Conservation (phyloP, 805 yeast genomes). For the Lachancea thermotolerans region DNA sequence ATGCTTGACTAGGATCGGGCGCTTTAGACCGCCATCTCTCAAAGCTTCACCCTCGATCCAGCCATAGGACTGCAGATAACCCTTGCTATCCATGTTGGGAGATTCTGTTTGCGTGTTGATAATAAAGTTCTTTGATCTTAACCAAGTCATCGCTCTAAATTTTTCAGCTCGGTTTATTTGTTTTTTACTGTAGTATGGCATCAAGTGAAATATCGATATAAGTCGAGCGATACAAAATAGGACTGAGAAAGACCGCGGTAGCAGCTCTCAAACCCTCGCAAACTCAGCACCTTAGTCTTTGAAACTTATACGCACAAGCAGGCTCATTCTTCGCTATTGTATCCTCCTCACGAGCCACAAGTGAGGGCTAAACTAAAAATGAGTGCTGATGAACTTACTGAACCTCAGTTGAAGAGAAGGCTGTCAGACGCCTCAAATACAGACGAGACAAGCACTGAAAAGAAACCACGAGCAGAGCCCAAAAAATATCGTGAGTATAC, state of each 20-base stretch:
- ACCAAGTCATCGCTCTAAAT: slow-evolving; percentile 2
- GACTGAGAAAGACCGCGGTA: too few species aligned
- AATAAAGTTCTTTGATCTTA: not conserved
- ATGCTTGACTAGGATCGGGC: slow-evolving; percentile 84
- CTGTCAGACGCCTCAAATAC: not conserved
- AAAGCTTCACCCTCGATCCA: slow-evolving; percentile 92
- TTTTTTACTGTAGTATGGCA: too few species aligned
- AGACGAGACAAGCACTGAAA: not conserved
- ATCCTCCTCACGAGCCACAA: too few species aligned
- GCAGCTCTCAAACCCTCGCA: too few species aligned
- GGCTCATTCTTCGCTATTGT: too few species aligned
- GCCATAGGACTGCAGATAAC: slow-evolving; percentile 70
- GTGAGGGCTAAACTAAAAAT: too few species aligned
- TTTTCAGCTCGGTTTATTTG: not conserved
- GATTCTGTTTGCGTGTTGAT: slow-evolving; percentile 24
- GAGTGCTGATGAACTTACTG: too few species aligned
- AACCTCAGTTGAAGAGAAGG: not conserved
- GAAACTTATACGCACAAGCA: too few species aligned
- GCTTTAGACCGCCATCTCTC: slow-evolving; percentile 68
- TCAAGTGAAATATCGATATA: too few species aligned
- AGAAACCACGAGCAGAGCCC: not conserved
- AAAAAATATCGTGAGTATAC: slow-evolving; percentile 48
- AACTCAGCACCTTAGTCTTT: too few species aligned
- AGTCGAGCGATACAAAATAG: too few species aligned
- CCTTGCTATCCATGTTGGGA: slow-evolving; percentile 59